Evolutionary conservation across 352 stramenopile species (phyloP).

Genomic region (Phytophthora pini): DNA sequence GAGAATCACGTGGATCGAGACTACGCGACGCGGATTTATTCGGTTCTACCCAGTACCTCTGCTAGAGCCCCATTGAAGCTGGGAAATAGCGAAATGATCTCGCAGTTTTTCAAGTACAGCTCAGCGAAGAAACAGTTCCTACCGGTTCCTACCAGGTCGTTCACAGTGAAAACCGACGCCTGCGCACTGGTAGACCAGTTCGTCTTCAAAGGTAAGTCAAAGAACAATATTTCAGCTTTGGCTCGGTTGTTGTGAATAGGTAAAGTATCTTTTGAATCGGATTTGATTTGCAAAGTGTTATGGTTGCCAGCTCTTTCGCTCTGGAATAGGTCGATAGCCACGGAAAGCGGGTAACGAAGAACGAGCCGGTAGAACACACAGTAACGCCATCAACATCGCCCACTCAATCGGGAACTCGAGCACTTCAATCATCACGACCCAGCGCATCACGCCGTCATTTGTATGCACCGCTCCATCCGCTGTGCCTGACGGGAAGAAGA

Average conservation of each 20-base stretch:
- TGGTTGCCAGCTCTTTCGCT: constrained; percentile 26
- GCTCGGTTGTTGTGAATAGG: constrained; percentile 15
- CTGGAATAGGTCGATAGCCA: constrained; percentile 59
- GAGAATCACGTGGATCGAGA: constrained; percentile 61
- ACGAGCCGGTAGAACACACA: constrained; percentile 63
- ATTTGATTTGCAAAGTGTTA: background rate
- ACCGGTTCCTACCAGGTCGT: constrained; percentile 64
- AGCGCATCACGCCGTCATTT: constrained; percentile 46
- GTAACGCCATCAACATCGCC: constrained; percentile 60
- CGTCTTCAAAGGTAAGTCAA: constrained; percentile 57
- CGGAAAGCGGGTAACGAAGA: constrained; percentile 61
- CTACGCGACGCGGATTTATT: constrained; percentile 51
- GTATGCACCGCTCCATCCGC: constrained; percentile 18
- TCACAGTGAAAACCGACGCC: constrained; percentile 80
- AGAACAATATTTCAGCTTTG: constrained; percentile 11
- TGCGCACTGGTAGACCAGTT: constrained; percentile 65
- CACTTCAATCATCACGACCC: constrained; percentile 68
- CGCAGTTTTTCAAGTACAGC: constrained; percentile 88
- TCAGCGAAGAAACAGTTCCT: constrained; percentile 84
- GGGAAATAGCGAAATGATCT: constrained; percentile 39
- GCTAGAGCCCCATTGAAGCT: constrained; percentile 35
- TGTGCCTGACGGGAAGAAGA: constrained; percentile 62
- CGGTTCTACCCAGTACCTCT: constrained; percentile 38
- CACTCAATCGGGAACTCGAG: constrained; percentile 69
- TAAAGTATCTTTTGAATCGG: too few species aligned